Percentiles rank a stretch among this genome's conserved stretches.
These are phyloP conservation scores for Aurantiochytrium sp. DNA, from an alignment of 108 stramenopile genomes.

Conservation along the genomic window DNA sequence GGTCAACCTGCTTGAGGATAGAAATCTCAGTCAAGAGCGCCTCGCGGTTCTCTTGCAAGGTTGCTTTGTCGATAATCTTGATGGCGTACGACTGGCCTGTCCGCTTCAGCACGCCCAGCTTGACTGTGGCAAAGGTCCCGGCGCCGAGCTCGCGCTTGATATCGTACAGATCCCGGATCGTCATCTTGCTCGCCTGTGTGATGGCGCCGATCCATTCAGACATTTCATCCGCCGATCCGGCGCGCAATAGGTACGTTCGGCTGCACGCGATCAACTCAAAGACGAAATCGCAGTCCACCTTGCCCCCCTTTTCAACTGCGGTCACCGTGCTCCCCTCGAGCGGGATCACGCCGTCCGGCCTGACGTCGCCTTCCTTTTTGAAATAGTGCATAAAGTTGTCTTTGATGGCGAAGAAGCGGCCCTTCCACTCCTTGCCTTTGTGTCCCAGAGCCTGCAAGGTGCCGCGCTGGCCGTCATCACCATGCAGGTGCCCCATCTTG, in stretches of 20 bases:
- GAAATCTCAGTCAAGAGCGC: conserved; percentile 36
- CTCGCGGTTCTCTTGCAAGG: conserved; percentile 1
- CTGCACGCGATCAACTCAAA: conserved; percentile 27
- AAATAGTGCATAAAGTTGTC: conserved; percentile 32
- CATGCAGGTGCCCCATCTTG: background rate
- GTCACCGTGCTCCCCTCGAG: background rate
- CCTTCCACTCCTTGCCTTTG: conserved; percentile 29
- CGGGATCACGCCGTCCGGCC: conserved; percentile 24
- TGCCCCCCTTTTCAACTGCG: background rate
- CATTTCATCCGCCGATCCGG: background rate
- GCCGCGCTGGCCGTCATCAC: background rate
- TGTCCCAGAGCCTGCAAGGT: background rate
- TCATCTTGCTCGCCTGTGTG: conserved; percentile 11
- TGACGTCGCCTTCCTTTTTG: background rate
- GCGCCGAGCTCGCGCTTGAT: conserved; percentile 25
- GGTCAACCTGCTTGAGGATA: conserved; percentile 35
- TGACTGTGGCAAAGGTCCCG: conserved; percentile 24
- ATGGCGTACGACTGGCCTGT: conserved; percentile 26
- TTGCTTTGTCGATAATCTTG: conserved; percentile 23
- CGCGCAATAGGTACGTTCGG: conserved; percentile 14
- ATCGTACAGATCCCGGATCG: conserved; percentile 15
- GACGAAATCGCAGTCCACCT: conserved; percentile 13
- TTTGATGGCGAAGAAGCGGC: background rate
- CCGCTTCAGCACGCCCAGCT: conserved; percentile 6
- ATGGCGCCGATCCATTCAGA: background rate